A percentile compares a stretch with the other conserved stretches of the same genome.
Conservation (phyloP, 2,329 filamentous ascomycete genomes). For the Capronia americana region DNA sequence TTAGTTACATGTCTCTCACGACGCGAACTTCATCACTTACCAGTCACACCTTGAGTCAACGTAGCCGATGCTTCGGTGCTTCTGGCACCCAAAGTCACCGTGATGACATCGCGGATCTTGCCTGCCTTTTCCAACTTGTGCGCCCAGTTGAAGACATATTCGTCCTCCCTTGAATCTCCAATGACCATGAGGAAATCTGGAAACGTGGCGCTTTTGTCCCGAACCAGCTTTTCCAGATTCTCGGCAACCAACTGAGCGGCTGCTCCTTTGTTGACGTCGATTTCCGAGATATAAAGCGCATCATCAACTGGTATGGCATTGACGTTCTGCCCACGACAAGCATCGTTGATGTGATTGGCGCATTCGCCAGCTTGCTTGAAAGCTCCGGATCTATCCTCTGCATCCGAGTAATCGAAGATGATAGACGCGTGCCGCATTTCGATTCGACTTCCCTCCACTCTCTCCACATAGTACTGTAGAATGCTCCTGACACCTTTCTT, state of each 20-base stretch:
- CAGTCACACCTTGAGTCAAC: slow-evolving; percentile 88
- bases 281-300: slow-evolving; percentile 81
- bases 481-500: slow-evolving; percentile 83
- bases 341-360: slow-evolving; percentile 93
- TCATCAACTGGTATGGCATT: slow-evolving; percentile 82
- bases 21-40: slow-evolving; percentile 51
- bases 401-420: slow-evolving; percentile 86
- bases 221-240: slow-evolving; percentile 64
- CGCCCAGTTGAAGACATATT: slow-evolving; percentile 93
- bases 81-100: slow-evolving; percentile 82
- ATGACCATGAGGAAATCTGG: slow-evolving; percentile 89
- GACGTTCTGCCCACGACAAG: slow-evolving; percentile 81
- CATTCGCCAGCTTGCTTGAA: slow-evolving; percentile 84
- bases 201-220: slow-evolving; percentile 45
- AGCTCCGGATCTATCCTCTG: slow-evolving; percentile 77
- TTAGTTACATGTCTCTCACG: not conserved
- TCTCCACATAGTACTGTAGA: slow-evolving; percentile 86
- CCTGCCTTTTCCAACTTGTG: slow-evolving; percentile 71
- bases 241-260: slow-evolving; percentile 74
- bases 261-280: slow-evolving; percentile 85
- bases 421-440: slow-evolving; percentile 92
- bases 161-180: slow-evolving; percentile 90
- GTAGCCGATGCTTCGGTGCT: slow-evolving; percentile 89
- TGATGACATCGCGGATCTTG: slow-evolving; percentile 72
- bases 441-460: slow-evolving; percentile 84